Conservation (phyloP, 345 rosid genomes). For the Eutrema japonicum region DNA sequence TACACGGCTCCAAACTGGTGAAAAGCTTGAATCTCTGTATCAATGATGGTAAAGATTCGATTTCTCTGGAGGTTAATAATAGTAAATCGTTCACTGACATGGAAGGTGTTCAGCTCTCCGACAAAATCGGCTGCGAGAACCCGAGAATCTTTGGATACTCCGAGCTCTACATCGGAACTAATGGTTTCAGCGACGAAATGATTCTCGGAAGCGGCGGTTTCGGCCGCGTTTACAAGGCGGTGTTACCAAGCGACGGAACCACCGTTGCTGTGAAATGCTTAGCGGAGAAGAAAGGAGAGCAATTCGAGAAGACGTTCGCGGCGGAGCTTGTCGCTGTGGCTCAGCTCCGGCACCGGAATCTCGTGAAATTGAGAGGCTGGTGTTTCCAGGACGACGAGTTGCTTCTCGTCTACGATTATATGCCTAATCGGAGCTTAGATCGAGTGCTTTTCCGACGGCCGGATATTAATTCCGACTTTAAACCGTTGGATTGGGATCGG, state of each 20-base stretch:
- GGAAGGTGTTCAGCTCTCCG: slow-evolving; percentile 81
- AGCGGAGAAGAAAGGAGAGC: slow-evolving; percentile 84
- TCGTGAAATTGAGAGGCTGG: slow-evolving; percentile 90
- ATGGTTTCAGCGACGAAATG: slow-evolving; percentile 66
- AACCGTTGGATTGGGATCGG: slow-evolving; percentile 66
- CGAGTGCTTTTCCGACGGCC: slow-evolving; percentile 71
- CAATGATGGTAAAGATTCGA: slow-evolving; percentile 23
- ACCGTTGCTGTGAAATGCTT: slow-evolving; percentile 88
- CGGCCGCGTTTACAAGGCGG: slow-evolving; percentile 78
- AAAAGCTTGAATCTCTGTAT: slow-evolving; percentile 42
- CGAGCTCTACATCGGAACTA: slow-evolving; percentile 91
- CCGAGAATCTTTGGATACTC: slow-evolving; percentile 91
- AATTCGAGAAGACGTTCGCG: slow-evolving; percentile 89
- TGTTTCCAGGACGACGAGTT: slow-evolving; percentile 82
- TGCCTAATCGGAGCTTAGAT: slow-evolving; percentile 95
- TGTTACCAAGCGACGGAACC: slow-evolving; percentile 86
- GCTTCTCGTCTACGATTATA: slow-evolving; percentile 88
- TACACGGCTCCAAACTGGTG: slow-evolving; percentile 54
- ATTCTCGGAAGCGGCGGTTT: slow-evolving; percentile 96
- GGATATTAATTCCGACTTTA: slow-evolving; percentile 44
- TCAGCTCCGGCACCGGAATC: slow-evolving; percentile 91
- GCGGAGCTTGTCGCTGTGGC: slow-evolving; percentile 95
- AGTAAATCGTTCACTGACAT: slow-evolving; percentile 58
- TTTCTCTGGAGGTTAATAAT: slow-evolving; percentile 22
- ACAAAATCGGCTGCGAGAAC: slow-evolving; percentile 74